Evolutionary conservation across 2,329 filamentous ascomycete species (phyloP).

Genomic region (Cladophialophora immunda): DNA sequence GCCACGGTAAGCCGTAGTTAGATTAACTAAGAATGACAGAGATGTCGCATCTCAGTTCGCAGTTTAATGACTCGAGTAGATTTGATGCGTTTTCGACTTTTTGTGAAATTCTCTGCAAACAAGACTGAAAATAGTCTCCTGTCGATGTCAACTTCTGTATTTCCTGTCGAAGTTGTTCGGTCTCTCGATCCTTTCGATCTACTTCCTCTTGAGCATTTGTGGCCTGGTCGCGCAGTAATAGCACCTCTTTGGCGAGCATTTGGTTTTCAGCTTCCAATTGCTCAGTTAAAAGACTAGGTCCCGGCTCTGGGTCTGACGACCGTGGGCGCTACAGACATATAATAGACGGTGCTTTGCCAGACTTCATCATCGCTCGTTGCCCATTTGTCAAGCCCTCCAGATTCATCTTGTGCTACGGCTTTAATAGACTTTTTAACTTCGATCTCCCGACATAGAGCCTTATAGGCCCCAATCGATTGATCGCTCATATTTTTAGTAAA

Average conservation of each 20-base stretch:
- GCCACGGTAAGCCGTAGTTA: conserved; percentile 3
- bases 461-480: conserved; percentile 13
- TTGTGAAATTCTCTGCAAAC: conserved; percentile 20
- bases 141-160: conserved; percentile 20
- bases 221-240: conserved; percentile 19
- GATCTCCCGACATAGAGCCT: conserved; percentile 14
- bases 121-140: conserved; percentile 15
- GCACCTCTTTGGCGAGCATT: conserved; percentile 13
- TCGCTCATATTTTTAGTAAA: conserved; percentile 23
- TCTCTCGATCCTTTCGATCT: conserved; percentile 24
- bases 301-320: conserved; percentile 9
- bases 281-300: conserved; percentile 2
- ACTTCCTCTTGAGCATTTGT: conserved; percentile 14
- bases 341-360: neutral
- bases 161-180: conserved; percentile 21
- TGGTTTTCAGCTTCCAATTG: conserved; percentile 16
- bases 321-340: neutral
- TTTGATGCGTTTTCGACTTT: conserved; percentile 17
- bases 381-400: neutral
- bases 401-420: conserved; percentile 18
- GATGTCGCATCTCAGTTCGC: conserved; percentile 20
- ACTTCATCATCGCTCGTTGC: neutral
- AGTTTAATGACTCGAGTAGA: conserved; percentile 13
- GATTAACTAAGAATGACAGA: conserved; percentile 17
- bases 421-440: conserved; percentile 18